Base-by-base conservation (phyloP, 768 basidiomycete genomes). In the Xerocomellus dryophilus region DNA sequence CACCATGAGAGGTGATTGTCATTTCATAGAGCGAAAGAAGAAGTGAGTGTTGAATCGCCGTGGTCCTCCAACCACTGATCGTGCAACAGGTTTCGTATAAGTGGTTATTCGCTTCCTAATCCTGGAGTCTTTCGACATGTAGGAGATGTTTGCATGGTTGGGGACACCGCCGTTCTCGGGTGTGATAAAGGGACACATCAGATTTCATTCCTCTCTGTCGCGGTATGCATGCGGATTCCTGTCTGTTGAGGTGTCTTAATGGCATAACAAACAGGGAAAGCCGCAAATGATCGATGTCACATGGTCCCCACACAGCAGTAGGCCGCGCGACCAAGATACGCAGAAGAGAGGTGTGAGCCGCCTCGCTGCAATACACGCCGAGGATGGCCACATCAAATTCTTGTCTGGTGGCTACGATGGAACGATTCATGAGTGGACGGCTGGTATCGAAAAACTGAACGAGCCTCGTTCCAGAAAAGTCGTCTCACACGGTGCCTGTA, bases 341-440 rank as follows among this genome's bases (percentile, higher is more conserved):
- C 47, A 47, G 49, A 66, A 48, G 59, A 65, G 59, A 63, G 75
- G 76, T 43, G 69, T 81, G 29, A 76, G 67, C 50, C 74, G 76
- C 64, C 74, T 81, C 58, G 72, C 76, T 53, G 66, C 75, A 40
- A 66, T 72, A 51, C 68, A 62, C 53, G 62, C 63, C 40, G 50
- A 66, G 44, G 54, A 50, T 54, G 66, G 62, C 57, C 59, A 63
- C 53, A 53, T 69, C 61, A 67, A 62, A 61, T 81, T 82, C 65
- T 71, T 81, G 51, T 75, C 79, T 34, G 79, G 78, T 48, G 79
- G 77, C 27, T 70, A 75, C 59, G 78, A 81, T 66, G 75, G 76
- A 62, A 63, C 61, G 42, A 65, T 79, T 38, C 68, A 73, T 56
- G 59, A 75, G 47, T 79, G 80, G 77, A 70, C 63, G 42, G 58